Conservation (phyloP, 78 protist genomes). For the Dictyostelium intermedium region DNA sequence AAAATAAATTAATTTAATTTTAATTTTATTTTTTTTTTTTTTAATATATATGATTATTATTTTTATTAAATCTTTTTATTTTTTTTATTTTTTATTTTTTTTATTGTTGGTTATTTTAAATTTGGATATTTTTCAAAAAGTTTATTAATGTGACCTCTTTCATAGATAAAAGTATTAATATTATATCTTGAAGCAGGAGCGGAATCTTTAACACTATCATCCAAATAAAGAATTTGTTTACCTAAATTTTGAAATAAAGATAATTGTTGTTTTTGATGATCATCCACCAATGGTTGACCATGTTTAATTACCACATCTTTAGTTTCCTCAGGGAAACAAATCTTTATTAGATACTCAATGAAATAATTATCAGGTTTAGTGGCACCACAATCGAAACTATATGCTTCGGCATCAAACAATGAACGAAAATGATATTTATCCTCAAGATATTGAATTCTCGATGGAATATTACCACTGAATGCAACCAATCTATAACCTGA, state of each 20-base stretch:
- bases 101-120: neutral
- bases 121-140: neutral
- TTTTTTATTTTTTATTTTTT: neutral
- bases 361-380: conserved; percentile 50
- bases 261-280: no score
- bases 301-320: neutral
- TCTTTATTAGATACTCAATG: conserved; percentile 36
- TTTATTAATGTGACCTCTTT: conserved; percentile 38
- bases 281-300: neutral
- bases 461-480: conserved; percentile 61
- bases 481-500: neutral
- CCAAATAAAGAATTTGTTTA: conserved; percentile 19
- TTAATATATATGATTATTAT: no score
- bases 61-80: no score
- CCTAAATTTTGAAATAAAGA: neutral
- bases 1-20: no score
- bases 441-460: conserved; percentile 51
- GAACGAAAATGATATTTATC: conserved; percentile 29
- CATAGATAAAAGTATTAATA: conserved; percentile 20
- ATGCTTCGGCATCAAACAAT: conserved; percentile 40
- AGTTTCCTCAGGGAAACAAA: conserved; percentile 11
- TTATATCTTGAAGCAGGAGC: conserved; percentile 6
- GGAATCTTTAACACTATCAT: conserved; percentile 59
- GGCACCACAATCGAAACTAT: conserved; percentile 23
- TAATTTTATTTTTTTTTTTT: no score